A percentile compares a stretch with the other conserved stretches of the same genome.
Evolutionary conservation across 2,329 filamentous ascomycete species (phyloP).

Genomic region (Aspergillus floridensis): DNA sequence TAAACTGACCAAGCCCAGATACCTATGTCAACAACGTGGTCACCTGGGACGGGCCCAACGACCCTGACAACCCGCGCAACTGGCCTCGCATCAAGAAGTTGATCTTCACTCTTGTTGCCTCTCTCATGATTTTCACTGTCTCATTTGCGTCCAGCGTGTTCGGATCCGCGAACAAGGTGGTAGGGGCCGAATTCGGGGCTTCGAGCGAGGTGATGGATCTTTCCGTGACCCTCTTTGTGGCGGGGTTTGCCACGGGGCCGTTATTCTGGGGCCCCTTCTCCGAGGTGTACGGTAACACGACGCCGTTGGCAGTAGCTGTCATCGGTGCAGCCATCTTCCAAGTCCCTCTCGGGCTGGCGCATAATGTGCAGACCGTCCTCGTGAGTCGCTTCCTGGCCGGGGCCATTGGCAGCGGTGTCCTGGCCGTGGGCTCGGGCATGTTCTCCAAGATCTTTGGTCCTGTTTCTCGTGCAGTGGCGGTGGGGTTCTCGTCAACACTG

Average conservation of each 20-base stretch:
- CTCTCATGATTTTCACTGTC: no score
- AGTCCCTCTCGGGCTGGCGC: constrained; percentile 52
- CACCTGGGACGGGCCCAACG: no score
- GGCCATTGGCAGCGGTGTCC: constrained; percentile 49
- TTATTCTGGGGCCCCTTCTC: constrained; percentile 43
- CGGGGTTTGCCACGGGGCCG: constrained; percentile 43
- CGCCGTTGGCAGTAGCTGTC: constrained; percentile 49
- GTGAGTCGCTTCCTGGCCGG: constrained; percentile 54
- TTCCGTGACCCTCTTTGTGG: constrained; percentile 50
- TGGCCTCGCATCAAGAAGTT: no score
- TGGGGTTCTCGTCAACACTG: no score
- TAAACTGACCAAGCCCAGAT: no score
- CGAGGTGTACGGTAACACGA: constrained; percentile 50
- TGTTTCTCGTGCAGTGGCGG: no score
- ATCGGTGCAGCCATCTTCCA: constrained; percentile 52
- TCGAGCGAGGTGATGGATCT: constrained; percentile 50
- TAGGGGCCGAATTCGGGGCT: constrained; percentile 45
- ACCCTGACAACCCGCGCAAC: no score
- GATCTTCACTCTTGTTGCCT: no score
- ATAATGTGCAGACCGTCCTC: constrained; percentile 53
- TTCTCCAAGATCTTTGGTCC: no score
- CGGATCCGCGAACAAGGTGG: constrained; percentile 42
- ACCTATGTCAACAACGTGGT: no score
- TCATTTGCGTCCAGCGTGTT: constrained; percentile 48
- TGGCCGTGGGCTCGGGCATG: constrained; percentile 30